phyloP scores from a whole-genome alignment of 139 green algal genomes.

The Diplosphaera chodatii region DNA sequence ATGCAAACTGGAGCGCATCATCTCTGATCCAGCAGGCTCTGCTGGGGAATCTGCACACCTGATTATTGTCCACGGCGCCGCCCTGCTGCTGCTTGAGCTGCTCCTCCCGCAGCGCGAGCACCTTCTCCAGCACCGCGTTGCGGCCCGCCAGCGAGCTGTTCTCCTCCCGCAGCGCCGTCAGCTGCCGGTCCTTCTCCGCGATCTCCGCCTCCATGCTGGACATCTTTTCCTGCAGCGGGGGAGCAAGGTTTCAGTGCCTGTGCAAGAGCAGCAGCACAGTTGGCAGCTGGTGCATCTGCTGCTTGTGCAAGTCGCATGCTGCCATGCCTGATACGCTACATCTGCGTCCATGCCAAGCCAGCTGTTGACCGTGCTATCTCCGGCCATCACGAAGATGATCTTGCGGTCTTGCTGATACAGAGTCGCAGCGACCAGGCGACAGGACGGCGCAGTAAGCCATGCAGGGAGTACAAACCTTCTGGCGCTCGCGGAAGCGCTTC shows the following conservation, averaged over 20 bases:
- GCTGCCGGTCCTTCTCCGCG: slow-evolving; percentile 26
- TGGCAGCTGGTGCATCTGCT: no score
- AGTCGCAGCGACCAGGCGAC: no score
- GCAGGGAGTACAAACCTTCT: slow-evolving; percentile 1
- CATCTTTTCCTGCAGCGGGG: slow-evolving; percentile 29
- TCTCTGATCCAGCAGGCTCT: no score
- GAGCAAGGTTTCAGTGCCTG: not conserved
- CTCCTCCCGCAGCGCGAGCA: slow-evolving; percentile 31
- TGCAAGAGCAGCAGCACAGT: no score
- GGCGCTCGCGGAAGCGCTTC: slow-evolving; percentile 41
- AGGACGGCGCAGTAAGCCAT: no score
- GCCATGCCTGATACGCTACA: no score
- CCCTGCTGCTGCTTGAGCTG: not conserved
- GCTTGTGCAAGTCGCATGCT: no score
- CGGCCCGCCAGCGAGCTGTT: slow-evolving; percentile 37
- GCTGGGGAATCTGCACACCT: not conserved
- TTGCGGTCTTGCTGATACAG: no score
- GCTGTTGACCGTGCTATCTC: no score
- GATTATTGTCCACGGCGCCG: not conserved
- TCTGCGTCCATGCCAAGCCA: no score
- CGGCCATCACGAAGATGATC: no score
- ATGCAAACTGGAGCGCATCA: no score
- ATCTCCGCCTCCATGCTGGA: slow-evolving; percentile 40
- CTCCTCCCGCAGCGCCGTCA: slow-evolving; percentile 29
- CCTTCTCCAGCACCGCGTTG: slow-evolving; percentile 49